Conservation (phyloP, 495 filamentous ascomycete species). For the Talaromyces liani region DNA sequence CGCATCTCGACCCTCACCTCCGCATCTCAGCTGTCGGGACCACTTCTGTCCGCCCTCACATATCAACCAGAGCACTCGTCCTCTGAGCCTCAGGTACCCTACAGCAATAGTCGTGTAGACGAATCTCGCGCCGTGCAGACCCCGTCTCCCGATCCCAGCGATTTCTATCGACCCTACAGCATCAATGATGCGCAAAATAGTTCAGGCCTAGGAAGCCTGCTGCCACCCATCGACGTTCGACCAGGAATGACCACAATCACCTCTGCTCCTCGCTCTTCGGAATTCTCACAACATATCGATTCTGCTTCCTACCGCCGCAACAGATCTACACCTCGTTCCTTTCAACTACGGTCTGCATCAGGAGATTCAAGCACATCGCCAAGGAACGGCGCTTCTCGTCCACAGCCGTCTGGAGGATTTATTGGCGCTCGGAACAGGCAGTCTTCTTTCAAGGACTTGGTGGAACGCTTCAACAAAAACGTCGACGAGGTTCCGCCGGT, state of each 20-base stretch:
- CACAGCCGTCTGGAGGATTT: constrained; percentile 15
- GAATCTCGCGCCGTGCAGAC: constrained; percentile 14
- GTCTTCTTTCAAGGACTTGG: constrained; percentile 52
- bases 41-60: constrained; percentile 20
- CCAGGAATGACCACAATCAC: constrained; percentile 16
- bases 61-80: constrained; percentile 17
- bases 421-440: constrained; percentile 29
- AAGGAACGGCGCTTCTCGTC: constrained; percentile 16
- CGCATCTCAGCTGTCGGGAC: constrained; percentile 17
- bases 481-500: constrained; percentile 46
- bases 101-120: constrained; percentile 16
- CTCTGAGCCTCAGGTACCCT: constrained; percentile 16
- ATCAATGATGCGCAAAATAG: constrained; percentile 16
- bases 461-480: constrained; percentile 54
- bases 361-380: constrained; percentile 19
- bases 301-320: constrained; percentile 21
- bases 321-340: constrained; percentile 20
- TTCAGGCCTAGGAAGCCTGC: constrained; percentile 20
- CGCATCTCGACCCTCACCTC: constrained; percentile 11
- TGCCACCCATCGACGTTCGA: constrained; percentile 15
- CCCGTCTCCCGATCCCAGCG: constrained; percentile 44
- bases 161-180: constrained; percentile 40
- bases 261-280: background rate
- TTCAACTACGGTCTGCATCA: constrained; percentile 28
- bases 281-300: constrained; percentile 12